A percentile compares a stretch with the other conserved stretches of the same genome.
These are phyloP conservation scores for Blastobotrys mokoenaii DNA, from an alignment of 805 yeast species.

Conservation along the genomic window DNA sequence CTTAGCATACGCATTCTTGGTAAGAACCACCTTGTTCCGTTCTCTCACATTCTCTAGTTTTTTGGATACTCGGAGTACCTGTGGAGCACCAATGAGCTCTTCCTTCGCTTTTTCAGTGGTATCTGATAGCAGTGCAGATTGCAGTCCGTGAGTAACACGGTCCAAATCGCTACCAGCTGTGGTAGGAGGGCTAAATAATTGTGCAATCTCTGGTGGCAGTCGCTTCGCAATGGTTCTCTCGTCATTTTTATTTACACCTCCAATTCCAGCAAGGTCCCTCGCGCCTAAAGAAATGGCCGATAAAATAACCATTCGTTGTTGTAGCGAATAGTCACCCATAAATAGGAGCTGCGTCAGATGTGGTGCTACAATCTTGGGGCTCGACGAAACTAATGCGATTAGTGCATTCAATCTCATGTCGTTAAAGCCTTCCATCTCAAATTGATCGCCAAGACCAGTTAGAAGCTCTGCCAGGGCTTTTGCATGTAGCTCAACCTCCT, in stretches of 20 bases:
- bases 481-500: slow-evolving; percentile 53
- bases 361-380: slow-evolving; percentile 34
- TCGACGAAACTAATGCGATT: slow-evolving; percentile 53
- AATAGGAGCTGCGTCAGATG: slow-evolving; percentile 39
- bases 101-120: slow-evolving; percentile 19
- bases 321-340: slow-evolving; percentile 73
- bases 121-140: slow-evolving; percentile 16
- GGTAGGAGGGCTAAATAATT: slow-evolving; percentile 26
- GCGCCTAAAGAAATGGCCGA: slow-evolving; percentile 65
- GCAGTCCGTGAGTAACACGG: slow-evolving; percentile 13
- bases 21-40: neutral
- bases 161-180: slow-evolving; percentile 15
- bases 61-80: slow-evolving; percentile 25
- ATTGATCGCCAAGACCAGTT: slow-evolving; percentile 48
- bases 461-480: slow-evolving; percentile 44
- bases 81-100: slow-evolving; percentile 20
- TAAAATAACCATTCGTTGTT: slow-evolving; percentile 62
- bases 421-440: slow-evolving; percentile 49
- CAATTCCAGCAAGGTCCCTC: slow-evolving; percentile 61
- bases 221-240: slow-evolving; percentile 32
- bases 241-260: slow-evolving; percentile 37
- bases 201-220: slow-evolving; percentile 43
- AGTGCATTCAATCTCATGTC: slow-evolving; percentile 55
- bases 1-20: slow-evolving; percentile 33
- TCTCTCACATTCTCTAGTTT: slow-evolving; percentile 15